Evolutionary conservation across 306 rosid species (phyloP).

Genomic region (Malus orientalis): DNA sequence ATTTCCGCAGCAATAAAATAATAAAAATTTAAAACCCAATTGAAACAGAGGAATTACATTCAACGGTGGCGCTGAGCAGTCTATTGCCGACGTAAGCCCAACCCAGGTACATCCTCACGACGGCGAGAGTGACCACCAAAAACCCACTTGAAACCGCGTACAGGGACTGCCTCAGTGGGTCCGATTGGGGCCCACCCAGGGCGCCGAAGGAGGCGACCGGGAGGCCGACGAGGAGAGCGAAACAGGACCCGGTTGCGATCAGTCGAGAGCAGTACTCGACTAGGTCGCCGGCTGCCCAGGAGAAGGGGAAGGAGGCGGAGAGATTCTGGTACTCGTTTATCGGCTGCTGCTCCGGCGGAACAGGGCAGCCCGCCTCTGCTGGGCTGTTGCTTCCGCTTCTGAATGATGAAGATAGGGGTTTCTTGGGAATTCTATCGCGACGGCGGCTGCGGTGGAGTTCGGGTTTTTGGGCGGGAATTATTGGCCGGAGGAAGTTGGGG

Average conservation of each 20-base stretch:
- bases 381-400: constrained; percentile 36
- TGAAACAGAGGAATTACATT: constrained; percentile 39
- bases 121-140: constrained; percentile 58
- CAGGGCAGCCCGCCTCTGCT: constrained; percentile 72
- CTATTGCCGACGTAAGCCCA: constrained; percentile 97
- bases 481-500: background rate
- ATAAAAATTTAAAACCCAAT: background rate
- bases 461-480: background rate
- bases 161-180: constrained; percentile 44
- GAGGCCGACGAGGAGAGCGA: constrained; percentile 62
- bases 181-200: constrained; percentile 52
- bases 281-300: constrained; percentile 72
- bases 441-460: background rate
- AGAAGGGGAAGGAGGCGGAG: constrained; percentile 74
- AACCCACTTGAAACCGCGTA: constrained; percentile 71
- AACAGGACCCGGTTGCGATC: constrained; percentile 57
- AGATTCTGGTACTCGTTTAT: constrained; percentile 73
- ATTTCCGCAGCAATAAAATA: background rate
- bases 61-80: constrained; percentile 91
- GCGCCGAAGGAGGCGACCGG: constrained; percentile 86
- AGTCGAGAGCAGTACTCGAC: constrained; percentile 61
- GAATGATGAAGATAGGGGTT: constrained; percentile 19
- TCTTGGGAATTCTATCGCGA: background rate
- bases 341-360: constrained; percentile 77
- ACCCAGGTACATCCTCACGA: constrained; percentile 85